Base-by-base conservation (phyloP, 2,329 filamentous ascomycete genomes). In the Myotisia sp. region DNA sequence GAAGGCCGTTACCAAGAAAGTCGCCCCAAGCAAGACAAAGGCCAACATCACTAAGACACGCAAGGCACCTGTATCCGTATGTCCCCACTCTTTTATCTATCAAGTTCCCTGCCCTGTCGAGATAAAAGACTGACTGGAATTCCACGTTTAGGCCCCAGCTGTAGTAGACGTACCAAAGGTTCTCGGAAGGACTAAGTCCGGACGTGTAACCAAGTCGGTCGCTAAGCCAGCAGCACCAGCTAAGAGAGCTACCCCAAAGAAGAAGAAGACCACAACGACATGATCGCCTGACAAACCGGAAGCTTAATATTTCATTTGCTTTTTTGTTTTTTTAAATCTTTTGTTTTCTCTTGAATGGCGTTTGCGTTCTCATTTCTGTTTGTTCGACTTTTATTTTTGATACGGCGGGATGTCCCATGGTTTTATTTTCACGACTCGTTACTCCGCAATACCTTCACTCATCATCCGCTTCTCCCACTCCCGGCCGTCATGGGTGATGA, bases 181-280 rank as follows among this genome's bases (percentile, higher is more conserved):
- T 31, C 62, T 85, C 34, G 72, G 70, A 56, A 86, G 82, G 73
- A 86, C 83, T 58, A 90, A 90, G 73, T 77, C 81, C 35, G 83
- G 84, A 31, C 79, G 84, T 47, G 79, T 92, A 49, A 74, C 78
- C 49, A 92, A 90, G 74, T 59, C 65, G 26, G 62, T 62, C 23
- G 56, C 63, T 27, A 65, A 66, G 31, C 56, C 62, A 21, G 50
- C 57, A 3, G 49, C 64, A 8, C 37, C 48, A 16, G 54, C 55
- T 39, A 70, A 68, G 56, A 60, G 58, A 46, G 52, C 56, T 10
- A 42, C 55, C 10, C 43, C 56, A 19, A 26, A 29, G 17, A 62
- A 60, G 49, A 56, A 57, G 40, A 54, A 58, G 47, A 59, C 64
- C 31, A 22, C 28, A 10, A 36, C 39, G 10, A 13, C 53, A n/a